Evolutionary conservation across 768 basidiomycete species (phyloP).

Genomic region (Phlebiopsis flavidoalba): DNA sequence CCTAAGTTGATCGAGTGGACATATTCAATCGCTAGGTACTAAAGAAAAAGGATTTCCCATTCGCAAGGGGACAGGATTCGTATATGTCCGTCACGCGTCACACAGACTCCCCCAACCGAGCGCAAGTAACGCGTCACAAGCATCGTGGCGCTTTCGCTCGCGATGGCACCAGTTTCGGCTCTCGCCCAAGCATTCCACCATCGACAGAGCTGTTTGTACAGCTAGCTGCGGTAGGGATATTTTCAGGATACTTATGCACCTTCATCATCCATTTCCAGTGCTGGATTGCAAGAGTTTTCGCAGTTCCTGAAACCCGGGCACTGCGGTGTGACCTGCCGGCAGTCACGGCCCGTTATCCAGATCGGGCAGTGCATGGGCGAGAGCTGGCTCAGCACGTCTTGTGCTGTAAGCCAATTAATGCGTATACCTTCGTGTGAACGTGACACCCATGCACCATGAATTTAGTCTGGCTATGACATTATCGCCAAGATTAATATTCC

Average conservation of each 20-base stretch:
- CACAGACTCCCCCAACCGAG: neutral
- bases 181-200: neutral
- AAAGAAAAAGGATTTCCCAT: too few relatives aligned
- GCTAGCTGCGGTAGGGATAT: neutral
- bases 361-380: conserved; percentile 9
- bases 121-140: neutral
- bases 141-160: neutral
- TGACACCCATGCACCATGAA: neutral
- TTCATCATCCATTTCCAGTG: too few relatives aligned
- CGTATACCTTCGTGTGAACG: neutral
- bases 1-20: neutral
- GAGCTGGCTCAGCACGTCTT: neutral
- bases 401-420: conserved; percentile 4
- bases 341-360: conserved; percentile 8
- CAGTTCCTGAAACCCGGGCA: neutral
- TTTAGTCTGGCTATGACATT: conserved; percentile 3
- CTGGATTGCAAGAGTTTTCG: neutral
- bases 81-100: neutral
- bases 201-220: neutral
- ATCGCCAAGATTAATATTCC: too few relatives aligned
- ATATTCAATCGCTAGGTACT: neutral
- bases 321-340: conserved; percentile 4
- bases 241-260: too few relatives aligned
- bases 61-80: neutral
- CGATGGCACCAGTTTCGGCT: neutral